Percentiles rank a stretch among this genome's conserved stretches.
Evolutionary conservation across 495 filamentous ascomycete genomes (phyloP).

Genomic region (Staphylotrichum longicolle): DNA sequence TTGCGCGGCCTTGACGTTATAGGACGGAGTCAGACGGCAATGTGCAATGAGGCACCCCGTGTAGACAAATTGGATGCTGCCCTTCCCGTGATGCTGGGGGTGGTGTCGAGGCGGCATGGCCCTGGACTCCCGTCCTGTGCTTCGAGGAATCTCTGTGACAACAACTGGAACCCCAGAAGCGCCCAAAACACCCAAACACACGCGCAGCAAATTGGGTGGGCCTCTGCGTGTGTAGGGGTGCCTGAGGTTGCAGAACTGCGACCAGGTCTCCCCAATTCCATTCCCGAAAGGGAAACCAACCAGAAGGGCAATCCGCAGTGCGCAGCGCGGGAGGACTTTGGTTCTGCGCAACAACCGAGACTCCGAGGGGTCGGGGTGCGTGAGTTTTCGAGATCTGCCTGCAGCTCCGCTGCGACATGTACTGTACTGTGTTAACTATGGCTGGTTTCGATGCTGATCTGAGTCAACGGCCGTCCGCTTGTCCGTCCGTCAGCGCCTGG

Average conservation of each 20-base stretch:
- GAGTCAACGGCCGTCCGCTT: background rate
- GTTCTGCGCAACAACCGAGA: conserved; percentile 1
- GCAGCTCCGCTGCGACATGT: too few relatives aligned
- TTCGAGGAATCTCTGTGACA: too few relatives aligned
- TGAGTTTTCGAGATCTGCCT: too few relatives aligned
- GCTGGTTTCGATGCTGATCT: background rate
- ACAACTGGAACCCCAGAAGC: too few relatives aligned
- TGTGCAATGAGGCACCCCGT: background rate
- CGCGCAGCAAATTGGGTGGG: background rate
- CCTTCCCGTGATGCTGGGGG: too few relatives aligned
- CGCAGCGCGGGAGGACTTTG: background rate
- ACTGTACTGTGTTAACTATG: too few relatives aligned
- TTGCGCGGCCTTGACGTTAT: too few relatives aligned
- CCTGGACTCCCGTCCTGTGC: too few relatives aligned
- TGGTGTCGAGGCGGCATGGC: too few relatives aligned
- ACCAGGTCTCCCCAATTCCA: too few relatives aligned
- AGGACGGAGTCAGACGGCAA: background rate
- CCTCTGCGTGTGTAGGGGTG: background rate
- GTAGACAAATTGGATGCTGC: background rate
- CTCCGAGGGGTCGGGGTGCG: background rate
- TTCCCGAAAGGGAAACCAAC: conserved; percentile 1
- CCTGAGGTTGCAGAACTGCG: background rate
- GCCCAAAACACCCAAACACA: background rate
- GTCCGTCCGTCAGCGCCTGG: too few relatives aligned
- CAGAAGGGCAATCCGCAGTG: conserved; percentile 2